Conservation (phyloP, 2,329 filamentous ascomycete genomes). For the Cryphonectria naterciae region DNA sequence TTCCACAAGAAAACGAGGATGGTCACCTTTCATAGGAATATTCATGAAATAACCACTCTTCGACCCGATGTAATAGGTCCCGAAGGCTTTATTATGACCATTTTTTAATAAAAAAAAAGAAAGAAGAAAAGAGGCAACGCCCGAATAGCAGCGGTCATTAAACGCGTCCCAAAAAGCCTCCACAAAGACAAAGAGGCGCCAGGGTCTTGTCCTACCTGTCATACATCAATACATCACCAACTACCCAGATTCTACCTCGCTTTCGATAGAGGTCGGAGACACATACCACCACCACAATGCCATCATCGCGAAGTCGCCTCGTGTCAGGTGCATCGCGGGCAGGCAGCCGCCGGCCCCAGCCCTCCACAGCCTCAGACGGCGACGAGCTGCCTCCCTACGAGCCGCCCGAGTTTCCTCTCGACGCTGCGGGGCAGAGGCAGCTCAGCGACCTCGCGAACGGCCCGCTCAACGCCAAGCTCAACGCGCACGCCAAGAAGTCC, state of each 20-base stretch:
- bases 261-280: background rate
- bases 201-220: background rate
- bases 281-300: background rate
- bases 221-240: background rate
- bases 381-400: constrained; percentile 54
- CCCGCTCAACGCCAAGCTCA: constrained; percentile 47
- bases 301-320: constrained; percentile 4
- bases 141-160: background rate
- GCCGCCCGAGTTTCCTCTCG: constrained; percentile 51
- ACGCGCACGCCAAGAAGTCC: constrained; percentile 51
- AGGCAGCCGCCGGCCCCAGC: constrained; percentile 33
- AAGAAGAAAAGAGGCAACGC: too few relatives aligned
- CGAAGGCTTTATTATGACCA: background rate
- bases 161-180: background rate
- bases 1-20: background rate
- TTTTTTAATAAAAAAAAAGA: background rate
- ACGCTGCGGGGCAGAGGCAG: constrained; percentile 42
- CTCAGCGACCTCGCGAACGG: constrained; percentile 49
- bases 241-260: background rate
- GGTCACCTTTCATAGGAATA: background rate
- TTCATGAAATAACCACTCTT: background rate
- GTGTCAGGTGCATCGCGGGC: constrained; percentile 8
- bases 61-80: background rate
- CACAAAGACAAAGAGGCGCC: background rate
- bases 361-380: constrained; percentile 5